Conservation (phyloP, 2,329 filamentous ascomycete genomes). For the Sarocladium oryzae region DNA sequence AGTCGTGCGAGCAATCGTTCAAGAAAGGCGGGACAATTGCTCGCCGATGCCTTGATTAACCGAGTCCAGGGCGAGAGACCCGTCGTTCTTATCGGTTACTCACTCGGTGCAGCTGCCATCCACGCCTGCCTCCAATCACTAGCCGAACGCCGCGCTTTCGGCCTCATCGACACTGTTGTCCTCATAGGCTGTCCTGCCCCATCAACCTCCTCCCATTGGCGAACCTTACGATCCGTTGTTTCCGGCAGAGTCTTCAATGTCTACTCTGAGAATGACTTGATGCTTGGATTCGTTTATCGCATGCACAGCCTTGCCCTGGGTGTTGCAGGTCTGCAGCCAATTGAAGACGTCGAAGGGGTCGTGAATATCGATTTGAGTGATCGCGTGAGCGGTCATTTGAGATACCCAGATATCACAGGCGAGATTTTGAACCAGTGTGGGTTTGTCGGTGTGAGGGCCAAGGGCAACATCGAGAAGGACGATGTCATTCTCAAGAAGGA, state of each 20-base stretch:
- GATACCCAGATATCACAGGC: slow-evolving; percentile 43
- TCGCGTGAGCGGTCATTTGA: slow-evolving; percentile 46
- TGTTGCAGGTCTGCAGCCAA: slow-evolving; percentile 73
- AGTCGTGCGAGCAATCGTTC: slow-evolving; percentile 68
- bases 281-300: slow-evolving; percentile 82
- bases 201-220: slow-evolving; percentile 66
- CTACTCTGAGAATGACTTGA: slow-evolving; percentile 79
- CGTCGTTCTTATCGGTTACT: slow-evolving; percentile 76
- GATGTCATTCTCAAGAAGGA: slow-evolving; percentile 42
- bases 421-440: slow-evolving; percentile 47
- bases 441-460: slow-evolving; percentile 39
- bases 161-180: slow-evolving; percentile 75
- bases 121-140: slow-evolving; percentile 74
- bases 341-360: slow-evolving; percentile 61
- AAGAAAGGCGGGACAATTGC: slow-evolving; percentile 71
- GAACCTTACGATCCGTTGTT: slow-evolving; percentile 68
- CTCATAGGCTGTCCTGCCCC: slow-evolving; percentile 77
- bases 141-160: slow-evolving; percentile 73
- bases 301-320: slow-evolving; percentile 77
- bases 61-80: slow-evolving; percentile 75
- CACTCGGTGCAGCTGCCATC: slow-evolving; percentile 73
- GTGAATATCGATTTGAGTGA: slow-evolving; percentile 47
- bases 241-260: slow-evolving; percentile 81
- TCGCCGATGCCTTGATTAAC: slow-evolving; percentile 78
- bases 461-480: slow-evolving; percentile 44